phyloP scores from a whole-genome alignment of 495 filamentous ascomycete genomes.

The Tuber microsphaerosporum region DNA sequence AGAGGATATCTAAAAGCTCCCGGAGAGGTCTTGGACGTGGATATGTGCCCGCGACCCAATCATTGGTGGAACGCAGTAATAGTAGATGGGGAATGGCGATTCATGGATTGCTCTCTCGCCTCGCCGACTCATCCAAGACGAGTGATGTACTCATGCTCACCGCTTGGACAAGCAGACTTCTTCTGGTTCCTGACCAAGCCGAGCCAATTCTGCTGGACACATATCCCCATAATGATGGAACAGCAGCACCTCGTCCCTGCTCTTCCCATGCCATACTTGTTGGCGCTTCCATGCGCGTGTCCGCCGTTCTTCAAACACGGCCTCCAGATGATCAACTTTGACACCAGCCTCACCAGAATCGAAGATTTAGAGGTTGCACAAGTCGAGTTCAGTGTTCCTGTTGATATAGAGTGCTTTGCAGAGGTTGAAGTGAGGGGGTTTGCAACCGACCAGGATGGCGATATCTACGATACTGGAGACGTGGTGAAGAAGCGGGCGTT shows the following conservation, averaged over 20 bases:
- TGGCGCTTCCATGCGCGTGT: conserved; percentile 76
- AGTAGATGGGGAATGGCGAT: conserved; percentile 89
- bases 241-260: conserved; percentile 92
- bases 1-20: conserved; percentile 84
- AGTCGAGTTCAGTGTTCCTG: conserved; percentile 73
- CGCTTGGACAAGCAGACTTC: conserved; percentile 62
- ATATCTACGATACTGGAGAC: conserved; percentile 89
- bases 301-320: conserved; percentile 80
- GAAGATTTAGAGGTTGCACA: conserved; percentile 91
- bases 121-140: conserved; percentile 81
- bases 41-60: conserved; percentile 70
- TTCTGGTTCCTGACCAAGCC: conserved; percentile 91
- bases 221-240: conserved; percentile 72
- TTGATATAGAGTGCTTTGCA: conserved; percentile 88
- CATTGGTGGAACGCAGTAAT: conserved; percentile 98
- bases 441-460: conserved; percentile 75
- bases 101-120: conserved; percentile 91
- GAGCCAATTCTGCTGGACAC: conserved; percentile 84
- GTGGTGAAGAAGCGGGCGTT: conserved; percentile 75
- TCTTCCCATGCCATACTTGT: conserved; percentile 69
- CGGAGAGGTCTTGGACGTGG: conserved; percentile 72
- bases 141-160: conserved; percentile 63
- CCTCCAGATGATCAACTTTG: conserved; percentile 74
- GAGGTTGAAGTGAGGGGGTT: conserved; percentile 80
- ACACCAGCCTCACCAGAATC: conserved; percentile 76